phyloP scores from a whole-genome alignment of 306 rosid genomes.

The Nissolia schottii region DNA sequence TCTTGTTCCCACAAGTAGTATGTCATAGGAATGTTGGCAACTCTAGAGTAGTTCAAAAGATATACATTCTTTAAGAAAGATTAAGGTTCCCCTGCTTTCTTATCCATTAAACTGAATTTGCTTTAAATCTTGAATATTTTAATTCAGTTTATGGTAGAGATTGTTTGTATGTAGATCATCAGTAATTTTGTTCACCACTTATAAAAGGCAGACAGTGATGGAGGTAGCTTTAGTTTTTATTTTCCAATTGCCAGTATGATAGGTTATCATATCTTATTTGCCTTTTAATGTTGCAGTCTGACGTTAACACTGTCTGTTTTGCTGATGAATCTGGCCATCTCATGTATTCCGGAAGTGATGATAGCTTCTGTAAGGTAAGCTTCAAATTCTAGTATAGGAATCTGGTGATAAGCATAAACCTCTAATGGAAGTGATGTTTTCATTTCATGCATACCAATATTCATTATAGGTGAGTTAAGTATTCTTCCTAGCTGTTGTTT shows the following conservation, averaged over 20 bases:
- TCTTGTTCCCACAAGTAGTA: neutral
- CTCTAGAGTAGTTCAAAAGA: neutral
- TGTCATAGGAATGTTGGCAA: neutral
- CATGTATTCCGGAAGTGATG: slow-evolving; percentile 95
- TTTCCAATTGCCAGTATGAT: neutral
- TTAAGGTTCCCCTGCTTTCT: neutral
- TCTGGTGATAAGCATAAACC: neutral
- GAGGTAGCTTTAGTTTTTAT: too few species aligned
- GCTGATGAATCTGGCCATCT: slow-evolving; percentile 90
- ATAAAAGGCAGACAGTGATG: neutral
- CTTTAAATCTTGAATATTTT: too few species aligned
- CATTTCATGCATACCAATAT: neutral
- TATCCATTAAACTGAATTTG: too few species aligned
- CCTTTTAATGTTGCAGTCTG: slow-evolving; percentile 57
- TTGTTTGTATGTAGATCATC: neutral
- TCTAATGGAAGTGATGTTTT: neutral
- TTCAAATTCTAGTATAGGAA: slow-evolving; percentile 11
- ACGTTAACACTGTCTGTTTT: slow-evolving; percentile 93
- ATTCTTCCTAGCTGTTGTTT: neutral
- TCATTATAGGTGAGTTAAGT: neutral
- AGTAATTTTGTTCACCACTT: neutral
- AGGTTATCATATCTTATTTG: slow-evolving; percentile 19
- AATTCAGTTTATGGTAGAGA: too few species aligned
- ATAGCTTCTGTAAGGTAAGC: slow-evolving; percentile 79
- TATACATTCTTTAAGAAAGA: neutral